Evolutionary conservation across 2,329 filamentous ascomycete species (phyloP).

Genomic region (Cordyceps pruinosa): DNA sequence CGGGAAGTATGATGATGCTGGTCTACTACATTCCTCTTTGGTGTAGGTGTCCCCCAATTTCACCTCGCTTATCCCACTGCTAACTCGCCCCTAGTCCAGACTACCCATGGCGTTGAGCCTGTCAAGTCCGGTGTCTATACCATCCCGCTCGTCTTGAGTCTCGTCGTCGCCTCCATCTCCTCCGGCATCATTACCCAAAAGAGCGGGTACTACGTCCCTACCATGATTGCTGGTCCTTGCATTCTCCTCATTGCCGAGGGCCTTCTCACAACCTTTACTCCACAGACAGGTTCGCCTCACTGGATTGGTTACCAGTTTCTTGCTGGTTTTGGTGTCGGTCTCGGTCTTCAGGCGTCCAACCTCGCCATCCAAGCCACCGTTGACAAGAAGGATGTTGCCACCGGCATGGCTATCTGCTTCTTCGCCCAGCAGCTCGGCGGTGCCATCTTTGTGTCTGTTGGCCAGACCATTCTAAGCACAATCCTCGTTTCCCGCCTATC

Average conservation of each 20-base stretch:
- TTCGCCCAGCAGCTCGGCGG: conserved; percentile 54
- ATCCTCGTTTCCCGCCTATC: conserved; percentile 33
- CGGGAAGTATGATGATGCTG: conserved; percentile 45
- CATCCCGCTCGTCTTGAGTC: conserved; percentile 48
- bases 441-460: conserved; percentile 51
- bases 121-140: conserved; percentile 51
- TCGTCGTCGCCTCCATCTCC: conserved; percentile 45
- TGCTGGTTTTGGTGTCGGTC: conserved; percentile 51
- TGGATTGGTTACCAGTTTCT: conserved; percentile 58
- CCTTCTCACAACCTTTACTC: conserved; percentile 49
- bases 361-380: conserved; percentile 52
- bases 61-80: neutral
- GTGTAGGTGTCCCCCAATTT: conserved; percentile 35
- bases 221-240: conserved; percentile 45
- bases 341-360: conserved; percentile 50
- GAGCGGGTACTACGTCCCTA: conserved; percentile 54
- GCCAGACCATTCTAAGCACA: conserved; percentile 46
- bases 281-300: conserved; percentile 37
- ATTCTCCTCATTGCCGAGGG: conserved; percentile 48
- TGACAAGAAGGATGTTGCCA: conserved; percentile 44
- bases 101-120: conserved; percentile 44
- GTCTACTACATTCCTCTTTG: conserved; percentile 50
- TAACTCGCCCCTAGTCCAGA: conserved; percentile 38
- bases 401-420: conserved; percentile 48
- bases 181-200: conserved; percentile 43